Conservation (phyloP, 768 basidiomycete genomes). For the Leucocoprinus leucothites region DNA sequence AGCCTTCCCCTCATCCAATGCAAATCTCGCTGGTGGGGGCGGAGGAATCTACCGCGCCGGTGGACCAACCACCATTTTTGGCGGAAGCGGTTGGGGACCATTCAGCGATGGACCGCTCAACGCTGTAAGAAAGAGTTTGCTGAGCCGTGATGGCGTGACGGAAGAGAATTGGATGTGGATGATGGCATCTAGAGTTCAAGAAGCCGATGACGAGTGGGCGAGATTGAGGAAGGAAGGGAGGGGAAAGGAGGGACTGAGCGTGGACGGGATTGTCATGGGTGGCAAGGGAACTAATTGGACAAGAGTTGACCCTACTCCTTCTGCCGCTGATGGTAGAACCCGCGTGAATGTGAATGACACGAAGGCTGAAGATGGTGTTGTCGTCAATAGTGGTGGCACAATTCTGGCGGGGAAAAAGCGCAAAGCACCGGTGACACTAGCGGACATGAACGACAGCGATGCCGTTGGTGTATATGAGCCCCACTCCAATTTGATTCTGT, state of each 20-base stretch:
- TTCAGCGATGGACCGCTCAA: slow-evolving; percentile 87
- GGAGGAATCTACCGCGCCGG: slow-evolving; percentile 87
- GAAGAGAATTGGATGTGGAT: slow-evolving; percentile 93
- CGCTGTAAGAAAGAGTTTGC: slow-evolving; percentile 75
- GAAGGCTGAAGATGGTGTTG: slow-evolving; percentile 20
- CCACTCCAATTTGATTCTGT: slow-evolving; percentile 71
- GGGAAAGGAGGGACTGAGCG: slow-evolving; percentile 44
- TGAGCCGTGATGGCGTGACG: slow-evolving; percentile 77
- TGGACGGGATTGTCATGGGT: slow-evolving; percentile 32
- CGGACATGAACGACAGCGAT: slow-evolving; percentile 27
- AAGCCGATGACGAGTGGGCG: slow-evolving; percentile 63
- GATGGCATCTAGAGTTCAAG: slow-evolving; percentile 62
- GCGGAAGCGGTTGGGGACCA: slow-evolving; percentile 78
- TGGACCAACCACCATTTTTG: slow-evolving; percentile 92
- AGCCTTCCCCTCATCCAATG: slow-evolving; percentile 24
- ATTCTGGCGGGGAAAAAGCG: slow-evolving; percentile 22
- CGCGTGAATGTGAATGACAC: slow-evolving; percentile 18
- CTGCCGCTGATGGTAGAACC: too few species aligned
- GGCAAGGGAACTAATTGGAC: slow-evolving; percentile 18
- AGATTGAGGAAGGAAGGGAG: slow-evolving; percentile 54
- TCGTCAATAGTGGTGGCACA: slow-evolving; percentile 3
- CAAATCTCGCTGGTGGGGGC: slow-evolving; percentile 46
- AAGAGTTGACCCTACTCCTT: slow-evolving; percentile 13
- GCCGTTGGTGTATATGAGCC: slow-evolving; percentile 81
- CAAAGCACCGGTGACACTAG: too few species aligned